These are phyloP conservation scores for Vitis hybrid DNA, from an alignment of 177 flowering plant genomes.

Conservation along the genomic window DNA sequence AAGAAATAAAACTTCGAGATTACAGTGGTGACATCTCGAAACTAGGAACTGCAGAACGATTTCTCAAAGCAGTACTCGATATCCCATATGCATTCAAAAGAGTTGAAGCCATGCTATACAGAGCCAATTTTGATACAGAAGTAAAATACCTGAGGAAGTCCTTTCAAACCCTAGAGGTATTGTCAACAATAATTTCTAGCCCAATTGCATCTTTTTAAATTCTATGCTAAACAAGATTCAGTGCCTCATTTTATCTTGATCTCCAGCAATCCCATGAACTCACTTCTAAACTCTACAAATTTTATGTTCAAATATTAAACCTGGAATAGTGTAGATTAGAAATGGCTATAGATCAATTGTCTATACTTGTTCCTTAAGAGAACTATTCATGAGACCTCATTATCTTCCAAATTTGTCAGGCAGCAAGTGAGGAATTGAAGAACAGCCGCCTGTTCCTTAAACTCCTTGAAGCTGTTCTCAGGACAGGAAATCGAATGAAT, in stretches of 20 bases:
- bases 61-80: conserved; percentile 81
- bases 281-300: too few relatives aligned
- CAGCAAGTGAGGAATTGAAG: conserved; percentile 66
- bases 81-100: conserved; percentile 92
- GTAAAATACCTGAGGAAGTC: conserved; percentile 76
- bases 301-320: too few relatives aligned
- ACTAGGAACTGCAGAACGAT: conserved; percentile 89
- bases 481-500: conserved; percentile 80
- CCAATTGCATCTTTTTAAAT: background rate
- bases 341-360: background rate
- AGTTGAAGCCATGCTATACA: conserved; percentile 92
- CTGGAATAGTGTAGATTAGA: too few relatives aligned
- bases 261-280: too few relatives aligned
- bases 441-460: conserved; percentile 68
- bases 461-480: conserved; percentile 80
- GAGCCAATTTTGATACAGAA: conserved; percentile 90
- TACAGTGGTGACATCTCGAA: conserved; percentile 73
- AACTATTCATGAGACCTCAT: background rate
- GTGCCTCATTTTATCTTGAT: background rate
- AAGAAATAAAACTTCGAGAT: conserved; percentile 83
- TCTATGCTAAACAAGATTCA: background rate
- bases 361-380: background rate
- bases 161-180: conserved; percentile 86
- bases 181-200: background rate
- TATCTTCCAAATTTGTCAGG: conserved; percentile 35